Evolutionary conservation across 164 flowering plant species (phyloP), one percentile per base, ranked within the genome.

Genomic region (Liquidambar formosana): DNA sequence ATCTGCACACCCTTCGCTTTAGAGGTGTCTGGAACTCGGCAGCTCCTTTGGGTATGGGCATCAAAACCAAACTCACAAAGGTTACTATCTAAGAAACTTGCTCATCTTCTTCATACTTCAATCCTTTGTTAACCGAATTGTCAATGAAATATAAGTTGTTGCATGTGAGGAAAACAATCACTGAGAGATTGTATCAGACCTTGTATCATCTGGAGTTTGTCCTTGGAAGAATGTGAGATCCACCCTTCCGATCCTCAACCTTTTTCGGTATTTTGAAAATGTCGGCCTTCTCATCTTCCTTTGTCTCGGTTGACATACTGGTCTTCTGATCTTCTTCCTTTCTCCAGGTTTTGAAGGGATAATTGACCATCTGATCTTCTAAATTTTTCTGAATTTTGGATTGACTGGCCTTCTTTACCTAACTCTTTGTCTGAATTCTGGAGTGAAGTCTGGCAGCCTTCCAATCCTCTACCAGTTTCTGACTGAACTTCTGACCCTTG

Each of bases 281-380:
- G 67, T 44, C 68, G 73, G 38, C 66, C 73, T 52, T 79, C 83
- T 25, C 80, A 74, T 64, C 67, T 75, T 63, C 74, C 79, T 71
- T 80, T 77, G 10, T 84, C 83, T 18, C 74, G 59, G 46, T 54
- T 53, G 10, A 16, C 51, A 13, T 28, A 28, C 43, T 62, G 76
- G 48, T 27, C 61, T 18, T 76, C 82, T 33, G 63, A 15, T 23
- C 62, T 65, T 72, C 48, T 65, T 13, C 77, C 76, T 66, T 58
- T 67, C 26, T 76, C 77, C 26, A 43, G 15, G 46, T 48, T 33
- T 52, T 33, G 28, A 10, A 19, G 61, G 38, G 14, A 10, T 15
- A 71, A 46, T 45, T 64, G 66, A 43, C 57, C 57, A 3, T 74
- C 78, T 18, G 66, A 5, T 69, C 59, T 71, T 22, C 52, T 71